These are phyloP conservation scores for Hyphodiscus hymeniophilus DNA, from an alignment of 495 filamentous ascomycete species.

Conservation along the genomic window DNA sequence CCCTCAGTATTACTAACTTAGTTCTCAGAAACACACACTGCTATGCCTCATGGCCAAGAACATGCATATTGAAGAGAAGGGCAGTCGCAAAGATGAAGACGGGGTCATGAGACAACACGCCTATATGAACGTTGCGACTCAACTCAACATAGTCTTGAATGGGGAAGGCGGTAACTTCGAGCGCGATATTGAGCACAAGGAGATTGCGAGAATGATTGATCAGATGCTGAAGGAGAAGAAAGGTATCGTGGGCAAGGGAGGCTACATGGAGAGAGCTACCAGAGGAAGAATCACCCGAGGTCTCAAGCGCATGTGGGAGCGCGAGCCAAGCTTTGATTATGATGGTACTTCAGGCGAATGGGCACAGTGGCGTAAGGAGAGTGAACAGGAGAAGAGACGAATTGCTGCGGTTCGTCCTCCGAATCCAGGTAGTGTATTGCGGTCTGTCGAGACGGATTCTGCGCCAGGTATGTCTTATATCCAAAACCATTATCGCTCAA, in stretches of 20 bases:
- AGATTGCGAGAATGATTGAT: slow-evolving; percentile 15
- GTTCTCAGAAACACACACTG: slow-evolving; percentile 22
- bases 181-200: slow-evolving; percentile 15
- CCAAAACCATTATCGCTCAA: background rate
- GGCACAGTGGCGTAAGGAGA: slow-evolving; percentile 3
- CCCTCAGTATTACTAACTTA: too few species aligned
- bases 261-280: slow-evolving; percentile 4
- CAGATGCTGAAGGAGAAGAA: slow-evolving; percentile 3
- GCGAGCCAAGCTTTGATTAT: slow-evolving; percentile 2
- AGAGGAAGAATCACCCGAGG: slow-evolving; percentile 1
- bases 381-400: background rate
- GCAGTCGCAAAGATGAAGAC: slow-evolving; percentile 1
- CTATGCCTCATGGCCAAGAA: slow-evolving; percentile 18
- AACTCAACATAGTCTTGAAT: slow-evolving; percentile 22
- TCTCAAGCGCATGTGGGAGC: slow-evolving; percentile 4
- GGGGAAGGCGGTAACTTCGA: slow-evolving; percentile 8
- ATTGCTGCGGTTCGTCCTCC: background rate
- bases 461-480: background rate
- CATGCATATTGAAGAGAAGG: slow-evolving; percentile 3
- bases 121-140: slow-evolving; percentile 14
- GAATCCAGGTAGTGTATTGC: background rate
- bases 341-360: slow-evolving; percentile 10
- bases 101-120: slow-evolving; percentile 1
- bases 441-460: background rate
- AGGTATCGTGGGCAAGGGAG: slow-evolving; percentile 5